Percentiles rank a stretch among this genome's conserved stretches.
phyloP scores from a whole-genome alignment of 768 basidiomycete species.

The Podaxis carcinomalis region DNA sequence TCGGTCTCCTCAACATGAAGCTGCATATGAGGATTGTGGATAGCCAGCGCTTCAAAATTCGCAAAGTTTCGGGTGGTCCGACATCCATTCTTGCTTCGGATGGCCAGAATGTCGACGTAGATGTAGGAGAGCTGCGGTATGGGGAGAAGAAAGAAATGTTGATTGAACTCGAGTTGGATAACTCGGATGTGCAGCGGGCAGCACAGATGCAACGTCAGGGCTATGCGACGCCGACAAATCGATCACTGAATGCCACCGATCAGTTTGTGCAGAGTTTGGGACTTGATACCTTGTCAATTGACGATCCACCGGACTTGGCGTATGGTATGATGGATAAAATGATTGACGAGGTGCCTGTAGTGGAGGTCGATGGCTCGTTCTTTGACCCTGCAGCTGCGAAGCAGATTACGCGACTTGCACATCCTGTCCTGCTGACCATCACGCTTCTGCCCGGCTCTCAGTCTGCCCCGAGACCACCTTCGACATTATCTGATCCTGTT shows the following conservation, averaged over 20 bases:
- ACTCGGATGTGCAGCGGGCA: conserved; percentile 51
- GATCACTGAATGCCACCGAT: conserved; percentile 76
- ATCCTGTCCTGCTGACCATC: conserved; percentile 92
- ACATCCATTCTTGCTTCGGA: conserved; percentile 85
- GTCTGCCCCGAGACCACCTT: conserved; percentile 33
- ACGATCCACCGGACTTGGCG: conserved; percentile 68
- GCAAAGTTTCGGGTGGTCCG: conserved; percentile 91
- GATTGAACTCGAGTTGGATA: conserved; percentile 91
- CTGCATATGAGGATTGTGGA: conserved; percentile 94
- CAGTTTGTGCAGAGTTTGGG: conserved; percentile 86
- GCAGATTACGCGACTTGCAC: conserved; percentile 82
- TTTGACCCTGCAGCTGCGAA: conserved; percentile 85
- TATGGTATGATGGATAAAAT: conserved; percentile 95
- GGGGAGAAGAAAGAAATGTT: conserved; percentile 99
- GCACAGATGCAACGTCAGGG: conserved; percentile 21
- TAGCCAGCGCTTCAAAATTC: conserved; percentile 83
- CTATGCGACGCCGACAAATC: conserved; percentile 15
- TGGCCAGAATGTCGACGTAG: conserved; percentile 92
- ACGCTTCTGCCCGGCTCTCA: conserved; percentile 68
- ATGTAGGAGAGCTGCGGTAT: conserved; percentile 89
- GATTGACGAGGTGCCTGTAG: conserved; percentile 96
- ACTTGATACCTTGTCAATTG: conserved; percentile 68
- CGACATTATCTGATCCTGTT: conserved; percentile 68
- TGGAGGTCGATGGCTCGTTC: conserved; percentile 95
- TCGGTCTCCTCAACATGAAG: conserved; percentile 90